Base-by-base conservation (phyloP, 345 rosid genomes). In the Geranium brycei region DNA sequence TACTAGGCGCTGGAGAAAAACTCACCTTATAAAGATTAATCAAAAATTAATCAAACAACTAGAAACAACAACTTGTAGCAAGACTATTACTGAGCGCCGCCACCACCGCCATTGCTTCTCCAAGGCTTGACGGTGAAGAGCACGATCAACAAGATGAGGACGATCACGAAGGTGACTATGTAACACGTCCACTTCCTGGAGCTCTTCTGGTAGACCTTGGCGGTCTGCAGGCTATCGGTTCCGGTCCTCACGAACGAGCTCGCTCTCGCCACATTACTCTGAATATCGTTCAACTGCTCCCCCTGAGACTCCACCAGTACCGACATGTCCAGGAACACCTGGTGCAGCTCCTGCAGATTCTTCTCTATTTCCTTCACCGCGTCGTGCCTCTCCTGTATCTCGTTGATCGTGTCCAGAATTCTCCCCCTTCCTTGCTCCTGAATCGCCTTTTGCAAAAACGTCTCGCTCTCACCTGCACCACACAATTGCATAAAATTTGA, bases 401-500 rank as follows among this genome's bases (percentile, higher is more conserved):
- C 91, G 65, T 78, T 81, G 61, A 87, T 85, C 0, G 96, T 84
- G 70, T 87, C 92, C 76, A 86, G 62, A 13, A 89, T 73, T 19
- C 82, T 77, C 5, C 96, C 96, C 66, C 95, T 82, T 31, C 98
- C 98, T 61, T 91, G 96, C 53, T 91, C 92, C 72, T 87, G 93
- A 64, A 91, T 91, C 28, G 96, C 98, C 35, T 85, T 91, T 69
- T 89, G 93, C 61, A 88, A 76, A 72, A 91, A 87, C 5, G 81
- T 85, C 78, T 91, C 98, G 66, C 95, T 88, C 78, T 87, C 96
- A 12, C 98, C 95, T 89, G 83, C 64, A 76, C 38, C 7, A 17
- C 12, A 55, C n/a, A 58, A 23, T 1, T 23, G 28, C n/a, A 63
- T 41, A 32, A n/a, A 35, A 15, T 4, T 10, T 17, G 3, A 41